Evolutionary conservation across 306 rosid genomes (phyloP), one percentile per base, ranked within the genome.

Genomic region (Crataegus laevigata): DNA sequence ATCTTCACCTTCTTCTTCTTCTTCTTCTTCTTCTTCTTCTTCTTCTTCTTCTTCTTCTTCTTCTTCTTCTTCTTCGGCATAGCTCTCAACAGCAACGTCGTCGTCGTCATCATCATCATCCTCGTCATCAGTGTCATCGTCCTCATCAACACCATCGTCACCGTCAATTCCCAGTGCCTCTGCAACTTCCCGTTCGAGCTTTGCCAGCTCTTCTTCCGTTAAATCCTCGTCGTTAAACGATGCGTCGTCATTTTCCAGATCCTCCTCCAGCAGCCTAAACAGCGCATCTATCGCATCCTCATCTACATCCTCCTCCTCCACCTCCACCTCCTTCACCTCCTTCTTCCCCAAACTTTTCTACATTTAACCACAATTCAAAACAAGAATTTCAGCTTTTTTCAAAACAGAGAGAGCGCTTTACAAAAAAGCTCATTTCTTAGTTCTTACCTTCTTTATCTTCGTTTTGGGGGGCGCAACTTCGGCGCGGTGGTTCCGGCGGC

Each of bases 221-320:
- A 89, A 84, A 26, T 88, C 85, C 43, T 72, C 82, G 8, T 85
- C 90, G 13, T 72, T 93, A 3, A 77, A 58, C 19, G 90, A 70
- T 19, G 43, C 74, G 71, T 74, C 93, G 40, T 81, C 97, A 45
- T 90, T 88, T 73, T 89, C 91, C 14, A 91, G 89, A 83, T 94
- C 97, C 63, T 94, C 92, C 85, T 89, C 96, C 52, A 94, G 93
- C 73, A 77, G 89, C 72, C 79, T 83, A 81, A 94, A 94, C 17
- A 94, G 91, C 25, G 87, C 79, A 85, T 91, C 98, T 28, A 94
- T 79, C 5, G 97, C 91, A 34, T 90, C 98, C 30, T 77, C 92
- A 2, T 88, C 96, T 26, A 77, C 60, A 32, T 82, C 87, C 26
- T 70, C 82, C 18, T 71, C 77, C 55, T 51, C 54, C 19, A 38